These are phyloP conservation scores for Coemansia sp. DNA, from an alignment of 192 early-diverging fungal species.

Conservation along the genomic window DNA sequence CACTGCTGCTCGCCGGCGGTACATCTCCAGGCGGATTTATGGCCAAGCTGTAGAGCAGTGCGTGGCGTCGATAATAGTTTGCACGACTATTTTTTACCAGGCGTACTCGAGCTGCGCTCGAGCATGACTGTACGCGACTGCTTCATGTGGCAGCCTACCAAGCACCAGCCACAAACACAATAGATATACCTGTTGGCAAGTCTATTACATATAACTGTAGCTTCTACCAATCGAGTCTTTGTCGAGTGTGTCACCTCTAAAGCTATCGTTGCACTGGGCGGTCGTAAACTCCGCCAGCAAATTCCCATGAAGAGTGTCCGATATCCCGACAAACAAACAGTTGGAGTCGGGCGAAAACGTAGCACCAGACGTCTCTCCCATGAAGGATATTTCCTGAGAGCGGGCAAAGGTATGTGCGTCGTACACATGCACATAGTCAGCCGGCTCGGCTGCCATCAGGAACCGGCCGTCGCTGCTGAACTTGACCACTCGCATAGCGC, in stretches of 20 bases:
- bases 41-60: conserved; percentile 51
- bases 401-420: conserved; percentile 14
- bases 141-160: too few relatives aligned
- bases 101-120: too few relatives aligned
- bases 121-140: too few relatives aligned
- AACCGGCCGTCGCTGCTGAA: conserved; percentile 39
- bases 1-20: conserved; percentile 26
- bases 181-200: neutral
- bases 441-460: conserved; percentile 43
- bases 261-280: neutral
- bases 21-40: conserved; percentile 31
- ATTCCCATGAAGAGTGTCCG: conserved; percentile 34
- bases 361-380: conserved; percentile 47
- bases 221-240: too few relatives aligned
- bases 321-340: conserved; percentile 38
- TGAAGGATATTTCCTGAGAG: conserved; percentile 41
- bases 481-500: conserved; percentile 39
- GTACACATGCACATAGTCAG: conserved; percentile 48
- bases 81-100: too few relatives aligned
- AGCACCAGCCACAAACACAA: too few relatives aligned
- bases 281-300: conserved; percentile 29
- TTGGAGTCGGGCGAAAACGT: conserved; percentile 45
- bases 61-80: too few relatives aligned
- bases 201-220: too few relatives aligned
- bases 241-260: too few relatives aligned